These are phyloP conservation scores for Botrytis paeoniae DNA, from an alignment of 2,329 filamentous ascomycete genomes.

Conservation along the genomic window DNA sequence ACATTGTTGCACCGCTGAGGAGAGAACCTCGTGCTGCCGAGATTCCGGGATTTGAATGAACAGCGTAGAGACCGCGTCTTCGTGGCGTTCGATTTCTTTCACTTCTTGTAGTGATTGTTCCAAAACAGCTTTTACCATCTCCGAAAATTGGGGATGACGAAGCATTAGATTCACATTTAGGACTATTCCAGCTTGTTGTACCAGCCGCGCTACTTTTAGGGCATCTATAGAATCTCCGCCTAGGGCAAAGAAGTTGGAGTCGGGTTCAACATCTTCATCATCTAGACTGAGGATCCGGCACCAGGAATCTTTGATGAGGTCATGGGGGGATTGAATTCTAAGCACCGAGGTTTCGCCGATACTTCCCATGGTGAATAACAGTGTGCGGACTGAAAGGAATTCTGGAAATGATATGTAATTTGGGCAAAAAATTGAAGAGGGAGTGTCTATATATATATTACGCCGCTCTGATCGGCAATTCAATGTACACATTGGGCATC, in stretches of 20 bases:
- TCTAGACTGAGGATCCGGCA: neutral
- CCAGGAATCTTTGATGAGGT: neutral
- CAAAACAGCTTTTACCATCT: neutral
- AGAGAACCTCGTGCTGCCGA: neutral
- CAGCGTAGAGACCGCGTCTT: neutral
- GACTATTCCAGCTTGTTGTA: neutral
- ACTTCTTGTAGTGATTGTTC: neutral
- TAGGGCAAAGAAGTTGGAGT: neutral
- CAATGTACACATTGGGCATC: neutral
- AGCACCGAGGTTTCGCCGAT: neutral
- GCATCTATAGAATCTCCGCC: slow-evolving; percentile 5
- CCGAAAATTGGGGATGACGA: neutral
- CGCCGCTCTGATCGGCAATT: neutral
- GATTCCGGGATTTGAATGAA: neutral
- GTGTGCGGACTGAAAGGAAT: neutral
- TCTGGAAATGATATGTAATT: neutral
- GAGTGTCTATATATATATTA: neutral
- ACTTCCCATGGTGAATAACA: neutral
- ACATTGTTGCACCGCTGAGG: neutral
- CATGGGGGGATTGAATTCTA: neutral
- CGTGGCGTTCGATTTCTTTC: neutral
- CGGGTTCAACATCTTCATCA: neutral
- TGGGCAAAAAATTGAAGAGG: neutral
- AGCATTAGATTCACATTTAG: neutral
- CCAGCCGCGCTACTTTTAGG: neutral